Evolutionary conservation across 1,284 basidiomycete species (phyloP).

Genomic region (Ganoderma multipileum): DNA sequence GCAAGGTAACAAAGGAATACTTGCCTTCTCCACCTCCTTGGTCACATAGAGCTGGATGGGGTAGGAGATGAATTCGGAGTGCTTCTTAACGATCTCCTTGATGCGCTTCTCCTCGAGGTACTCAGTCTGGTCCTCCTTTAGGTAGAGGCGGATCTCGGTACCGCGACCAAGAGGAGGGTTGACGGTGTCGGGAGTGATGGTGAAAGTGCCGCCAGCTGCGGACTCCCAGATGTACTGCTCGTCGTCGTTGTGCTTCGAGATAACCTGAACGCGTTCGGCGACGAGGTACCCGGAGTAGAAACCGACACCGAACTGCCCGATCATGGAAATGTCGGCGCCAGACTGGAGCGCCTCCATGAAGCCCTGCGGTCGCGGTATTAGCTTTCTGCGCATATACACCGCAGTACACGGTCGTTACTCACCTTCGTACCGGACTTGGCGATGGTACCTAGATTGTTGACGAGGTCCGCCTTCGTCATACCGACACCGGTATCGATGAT

Average conservation of each 20-base stretch:
- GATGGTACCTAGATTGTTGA: constrained; percentile 99
- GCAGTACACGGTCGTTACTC: constrained; percentile 29
- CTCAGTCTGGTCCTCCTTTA: constrained; percentile 99
- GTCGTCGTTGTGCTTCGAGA: constrained; percentile 99
- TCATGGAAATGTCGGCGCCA: constrained; percentile 96
- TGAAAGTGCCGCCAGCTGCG: constrained; percentile 98
- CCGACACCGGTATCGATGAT: constrained; percentile 98
- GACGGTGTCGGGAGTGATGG: constrained; percentile 93
- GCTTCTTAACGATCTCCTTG: constrained; percentile 99
- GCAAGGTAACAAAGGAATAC: constrained; percentile 31
- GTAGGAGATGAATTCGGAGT: constrained; percentile 99
- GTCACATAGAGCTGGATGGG: constrained; percentile 98
- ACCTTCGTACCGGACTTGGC: constrained; percentile 97
- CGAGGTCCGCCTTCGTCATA: constrained; percentile 98
- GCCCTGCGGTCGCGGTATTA: constrained; percentile 60
- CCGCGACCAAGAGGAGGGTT: constrained; percentile 95
- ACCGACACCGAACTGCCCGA: constrained; percentile 97
- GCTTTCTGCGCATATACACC: background rate
- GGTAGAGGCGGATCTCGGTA: constrained; percentile 92
- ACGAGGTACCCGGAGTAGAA: constrained; percentile 99
- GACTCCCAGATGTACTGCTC: constrained; percentile 99
- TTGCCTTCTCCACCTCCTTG: constrained; percentile 98
- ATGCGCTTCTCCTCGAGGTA: constrained; percentile 99
- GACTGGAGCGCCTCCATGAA: constrained; percentile 98
- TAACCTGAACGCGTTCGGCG: constrained; percentile 97